Conservation (phyloP, 148 eudicot species). For the Euryodendron excelsum region DNA sequence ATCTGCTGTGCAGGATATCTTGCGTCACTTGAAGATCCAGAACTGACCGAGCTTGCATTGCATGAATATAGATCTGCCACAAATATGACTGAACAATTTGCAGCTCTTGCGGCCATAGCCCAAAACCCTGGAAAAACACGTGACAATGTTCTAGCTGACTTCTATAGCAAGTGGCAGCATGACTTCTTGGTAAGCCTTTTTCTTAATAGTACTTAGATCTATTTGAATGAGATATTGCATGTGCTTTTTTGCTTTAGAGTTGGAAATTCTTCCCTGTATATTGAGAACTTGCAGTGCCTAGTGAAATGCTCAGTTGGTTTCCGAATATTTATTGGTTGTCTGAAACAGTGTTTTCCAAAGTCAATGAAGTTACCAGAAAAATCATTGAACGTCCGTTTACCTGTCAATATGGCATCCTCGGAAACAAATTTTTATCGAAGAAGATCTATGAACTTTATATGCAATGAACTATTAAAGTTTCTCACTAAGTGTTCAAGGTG, state of each 20-base stretch:
- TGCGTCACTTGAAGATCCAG: constrained; percentile 65
- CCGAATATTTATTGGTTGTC: not conserved
- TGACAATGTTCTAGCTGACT: constrained; percentile 83
- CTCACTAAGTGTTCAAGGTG: not conserved
- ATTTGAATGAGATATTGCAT: not conserved
- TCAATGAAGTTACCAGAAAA: not conserved
- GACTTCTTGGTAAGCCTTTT: constrained; percentile 63
- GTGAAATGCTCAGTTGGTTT: not conserved
- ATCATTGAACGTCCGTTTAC: not conserved
- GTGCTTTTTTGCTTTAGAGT: not conserved
- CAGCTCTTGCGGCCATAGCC: constrained; percentile 77
- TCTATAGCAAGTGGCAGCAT: constrained; percentile 86
- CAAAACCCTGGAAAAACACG: constrained; percentile 75
- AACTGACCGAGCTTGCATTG: constrained; percentile 65
- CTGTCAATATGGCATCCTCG: no score
- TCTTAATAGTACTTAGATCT: not conserved
- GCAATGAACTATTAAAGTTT: not conserved
- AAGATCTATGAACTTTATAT: no score
- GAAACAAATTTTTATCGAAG: no score
- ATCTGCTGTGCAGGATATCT: constrained; percentile 64
- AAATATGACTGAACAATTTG: constrained; percentile 91
- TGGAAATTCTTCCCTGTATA: not conserved
- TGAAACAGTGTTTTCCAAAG: not conserved
- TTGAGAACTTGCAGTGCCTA: not conserved
- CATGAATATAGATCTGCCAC: constrained; percentile 82